These are phyloP conservation scores for Stemphylium vesicarium DNA, from an alignment of 2,329 filamentous ascomycete species.

Conservation along the genomic window DNA sequence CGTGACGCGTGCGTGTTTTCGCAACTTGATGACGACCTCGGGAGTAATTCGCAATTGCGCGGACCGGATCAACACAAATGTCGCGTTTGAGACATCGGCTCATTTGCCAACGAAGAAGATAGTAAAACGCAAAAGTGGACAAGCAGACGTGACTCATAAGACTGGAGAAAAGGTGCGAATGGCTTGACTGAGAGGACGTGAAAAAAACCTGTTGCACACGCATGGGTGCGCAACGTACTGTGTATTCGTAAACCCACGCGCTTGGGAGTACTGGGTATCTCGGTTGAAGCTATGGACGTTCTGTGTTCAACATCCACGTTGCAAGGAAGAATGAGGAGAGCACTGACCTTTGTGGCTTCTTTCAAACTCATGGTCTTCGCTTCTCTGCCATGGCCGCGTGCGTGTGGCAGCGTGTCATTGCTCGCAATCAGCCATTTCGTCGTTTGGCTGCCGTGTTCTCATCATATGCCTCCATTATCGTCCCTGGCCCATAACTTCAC, in stretches of 20 bases:
- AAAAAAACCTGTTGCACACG: constrained; percentile 1
- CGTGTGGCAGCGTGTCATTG: neutral
- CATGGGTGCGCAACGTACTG: constrained; percentile 6
- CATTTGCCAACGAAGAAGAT: neutral
- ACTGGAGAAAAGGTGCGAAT: constrained; percentile 3
- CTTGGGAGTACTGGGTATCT: constrained; percentile 25
- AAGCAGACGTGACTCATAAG: constrained; percentile 5
- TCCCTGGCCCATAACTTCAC: constrained; percentile 96
- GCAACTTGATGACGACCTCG: constrained; percentile 9
- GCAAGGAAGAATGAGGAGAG: constrained; percentile 11
- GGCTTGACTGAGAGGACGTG: neutral
- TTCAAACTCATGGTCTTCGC: constrained; percentile 9
- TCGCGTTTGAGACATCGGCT: constrained; percentile 1
- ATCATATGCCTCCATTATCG: constrained; percentile 46
- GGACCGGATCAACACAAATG: constrained; percentile 2
- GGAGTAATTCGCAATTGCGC: neutral
- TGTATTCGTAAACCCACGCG: constrained; percentile 14
- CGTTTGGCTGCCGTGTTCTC: constrained; percentile 14
- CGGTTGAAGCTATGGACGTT: constrained; percentile 20
- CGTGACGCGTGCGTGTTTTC: constrained; percentile 5
- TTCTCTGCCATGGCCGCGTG: neutral
- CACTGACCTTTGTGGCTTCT: constrained; percentile 19
- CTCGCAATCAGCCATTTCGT: neutral
- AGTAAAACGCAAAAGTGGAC: neutral
- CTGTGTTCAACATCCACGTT: constrained; percentile 17